Conservation (phyloP, 2,329 filamentous ascomycete species). For the Sporothrix sp. region DNA sequence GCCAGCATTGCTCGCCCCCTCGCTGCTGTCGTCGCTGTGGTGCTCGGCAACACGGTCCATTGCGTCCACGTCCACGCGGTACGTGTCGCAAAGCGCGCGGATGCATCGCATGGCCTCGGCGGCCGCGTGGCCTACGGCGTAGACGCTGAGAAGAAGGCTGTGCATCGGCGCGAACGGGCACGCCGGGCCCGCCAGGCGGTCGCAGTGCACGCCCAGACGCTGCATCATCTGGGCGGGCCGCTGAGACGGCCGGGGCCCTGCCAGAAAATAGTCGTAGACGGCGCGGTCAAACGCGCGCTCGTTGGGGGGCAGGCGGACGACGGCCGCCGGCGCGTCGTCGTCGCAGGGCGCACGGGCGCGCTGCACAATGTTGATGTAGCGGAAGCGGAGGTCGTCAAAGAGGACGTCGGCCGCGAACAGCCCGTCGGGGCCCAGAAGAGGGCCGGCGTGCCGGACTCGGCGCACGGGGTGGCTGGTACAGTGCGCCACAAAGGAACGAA, state of each 20-base stretch:
- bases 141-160: too few species aligned
- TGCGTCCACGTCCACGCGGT: not conserved
- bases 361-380: not conserved
- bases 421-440: too few species aligned
- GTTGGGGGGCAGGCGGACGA: not conserved
- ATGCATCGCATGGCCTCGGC: too few species aligned
- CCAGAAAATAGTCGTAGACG: not conserved
- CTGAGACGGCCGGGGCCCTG: not conserved
- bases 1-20: too few species aligned
- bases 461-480: not conserved
- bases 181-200: not conserved
- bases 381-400: not conserved
- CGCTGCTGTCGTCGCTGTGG: too few species aligned
- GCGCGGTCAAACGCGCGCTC: not conserved
- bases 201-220: not conserved
- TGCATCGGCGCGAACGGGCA: too few species aligned
- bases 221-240: not conserved
- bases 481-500: not conserved
- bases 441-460: too few species aligned
- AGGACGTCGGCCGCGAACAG: not conserved
- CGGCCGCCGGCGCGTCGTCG: not conserved
- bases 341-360: not conserved
- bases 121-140: too few species aligned
- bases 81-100: too few species aligned
- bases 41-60: too few species aligned